Evolutionary conservation across 305 asterid species (phyloP), one percentile per base, ranked within the genome.

Genomic region (Fraxinus nigra): DNA sequence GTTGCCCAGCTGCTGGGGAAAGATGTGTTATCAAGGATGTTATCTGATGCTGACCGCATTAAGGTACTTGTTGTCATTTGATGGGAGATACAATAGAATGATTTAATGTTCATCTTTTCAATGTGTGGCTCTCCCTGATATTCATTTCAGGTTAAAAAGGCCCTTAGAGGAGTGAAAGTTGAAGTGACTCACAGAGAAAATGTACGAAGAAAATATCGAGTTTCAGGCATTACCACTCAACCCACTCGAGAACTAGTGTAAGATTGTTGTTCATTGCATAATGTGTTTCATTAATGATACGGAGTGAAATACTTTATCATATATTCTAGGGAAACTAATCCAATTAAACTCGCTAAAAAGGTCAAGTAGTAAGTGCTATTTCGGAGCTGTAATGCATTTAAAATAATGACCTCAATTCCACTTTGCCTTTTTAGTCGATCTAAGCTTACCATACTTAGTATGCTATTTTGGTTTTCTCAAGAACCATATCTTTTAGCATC

Each of bases 161-260:
- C 96, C 67, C 97, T 97, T 79, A 89, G 99, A 89, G 98, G 98
- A 76, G 98, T 95, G 72, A 97, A 97, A 87, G 99, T 97, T 8
- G 99, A 97, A 91, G 99, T 97, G 81, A 97, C 98, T 80, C 99
- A 97, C 86, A 84, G 99, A 82, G 97, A 95, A 33, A 92, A 90
- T 72, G 98, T 97, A 7, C 90, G 99, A 34, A 90, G 99, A 83
- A 97, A 97, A 82, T 97, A 97, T 86, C 88, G 98, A 75, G 98
- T 97, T 85, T 92, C 97, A 28, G 98, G 99, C 79, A 85, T 97
- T 69, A 97, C 98, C 70, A 80, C 98, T 83, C 98, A 95, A 85
- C 97, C 98, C 35, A 97, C 99, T 61, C 84, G 98, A 81, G 99
- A 94, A 86, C 89, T 97, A 85, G 97, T 92, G 99, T 97, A 92